Conservation (phyloP, 805 yeast species). For the Candida suzukii region DNA sequence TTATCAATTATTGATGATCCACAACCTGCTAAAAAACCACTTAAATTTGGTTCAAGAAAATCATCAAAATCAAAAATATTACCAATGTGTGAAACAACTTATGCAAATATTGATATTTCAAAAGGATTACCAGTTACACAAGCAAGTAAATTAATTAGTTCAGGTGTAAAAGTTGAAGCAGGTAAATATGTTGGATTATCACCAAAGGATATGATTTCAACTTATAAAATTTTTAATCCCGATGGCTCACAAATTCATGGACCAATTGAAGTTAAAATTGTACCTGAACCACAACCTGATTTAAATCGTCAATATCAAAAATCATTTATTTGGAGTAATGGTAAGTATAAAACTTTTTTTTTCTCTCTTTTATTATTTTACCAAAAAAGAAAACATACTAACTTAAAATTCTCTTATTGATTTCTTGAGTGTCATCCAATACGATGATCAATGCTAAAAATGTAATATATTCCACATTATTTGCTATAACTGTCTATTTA, state of each 20-base stretch:
- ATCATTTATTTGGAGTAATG: slow-evolving; percentile 12
- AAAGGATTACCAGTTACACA: slow-evolving; percentile 37
- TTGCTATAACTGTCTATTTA: background rate
- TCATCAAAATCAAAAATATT: slow-evolving; percentile 6
- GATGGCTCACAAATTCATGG: slow-evolving; percentile 31
- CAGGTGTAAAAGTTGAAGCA: slow-evolving; percentile 38
- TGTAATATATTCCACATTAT: no score
- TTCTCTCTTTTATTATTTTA: background rate
- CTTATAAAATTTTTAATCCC: slow-evolving; percentile 33
- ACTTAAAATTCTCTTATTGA: background rate
- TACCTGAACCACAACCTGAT: slow-evolving; percentile 17
- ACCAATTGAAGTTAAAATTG: slow-evolving; percentile 16
- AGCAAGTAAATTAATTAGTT: slow-evolving; percentile 36
- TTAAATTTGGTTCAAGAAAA: background rate
- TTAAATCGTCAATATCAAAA: no score
- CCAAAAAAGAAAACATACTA: background rate
- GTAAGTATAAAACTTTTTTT: slow-evolving; percentile 10
- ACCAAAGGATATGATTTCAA: slow-evolving; percentile 35
- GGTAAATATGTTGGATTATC: slow-evolving; percentile 46
- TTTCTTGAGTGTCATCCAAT: background rate
- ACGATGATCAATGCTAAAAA: background rate
- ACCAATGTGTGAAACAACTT: slow-evolving; percentile 18
- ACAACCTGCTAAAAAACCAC: slow-evolving; percentile 13
- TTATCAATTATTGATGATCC: slow-evolving; percentile 28
- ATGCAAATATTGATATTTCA: slow-evolving; percentile 35